phyloP scores from a whole-genome alignment of 805 yeast species.

The Hanseniaspora occidentalis region DNA sequence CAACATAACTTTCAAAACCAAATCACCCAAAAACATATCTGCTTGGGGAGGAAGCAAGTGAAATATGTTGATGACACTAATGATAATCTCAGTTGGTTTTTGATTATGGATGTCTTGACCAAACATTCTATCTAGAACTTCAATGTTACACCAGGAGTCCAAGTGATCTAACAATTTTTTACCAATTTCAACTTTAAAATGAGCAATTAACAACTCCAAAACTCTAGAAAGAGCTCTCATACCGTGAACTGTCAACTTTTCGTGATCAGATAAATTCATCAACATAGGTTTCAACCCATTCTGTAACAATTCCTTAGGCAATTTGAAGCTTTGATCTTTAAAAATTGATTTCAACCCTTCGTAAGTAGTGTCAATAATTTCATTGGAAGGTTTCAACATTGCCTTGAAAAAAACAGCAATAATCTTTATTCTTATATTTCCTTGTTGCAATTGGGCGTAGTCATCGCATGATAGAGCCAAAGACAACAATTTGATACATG shows the following conservation, averaged over 20 bases:
- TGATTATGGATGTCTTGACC: constrained; percentile 72
- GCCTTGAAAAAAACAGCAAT: constrained; percentile 93
- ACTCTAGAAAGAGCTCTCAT: constrained; percentile 82
- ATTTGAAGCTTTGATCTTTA: constrained; percentile 61
- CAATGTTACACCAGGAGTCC: constrained; percentile 91
- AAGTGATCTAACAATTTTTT: constrained; percentile 83
- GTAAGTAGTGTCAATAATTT: constrained; percentile 88
- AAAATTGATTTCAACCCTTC: constrained; percentile 74
- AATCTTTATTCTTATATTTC: constrained; percentile 70
- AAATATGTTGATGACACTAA: constrained; percentile 82
- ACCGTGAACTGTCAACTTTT: constrained; percentile 78
- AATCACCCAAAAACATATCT: constrained; percentile 78
- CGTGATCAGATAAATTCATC: constrained; percentile 89
- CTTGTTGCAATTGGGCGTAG: constrained; percentile 60
- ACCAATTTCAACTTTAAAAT: constrained; percentile 95
- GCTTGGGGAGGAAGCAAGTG: constrained; percentile 90
- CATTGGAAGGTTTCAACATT: constrained; percentile 69
- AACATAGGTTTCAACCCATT: constrained; percentile 91
- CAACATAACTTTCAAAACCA: constrained; percentile 60
- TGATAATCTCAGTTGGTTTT: constrained; percentile 73
- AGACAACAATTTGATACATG: constrained; percentile 73
- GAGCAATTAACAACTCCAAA: constrained; percentile 75
- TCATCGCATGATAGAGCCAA: constrained; percentile 78
- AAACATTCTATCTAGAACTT: constrained; percentile 60
- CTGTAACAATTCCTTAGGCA: constrained; percentile 92